Percentiles rank a stretch among this genome's conserved stretches.
Evolutionary conservation across 75 land plant species (phyloP).

Genomic region (Larix kaempferi): DNA sequence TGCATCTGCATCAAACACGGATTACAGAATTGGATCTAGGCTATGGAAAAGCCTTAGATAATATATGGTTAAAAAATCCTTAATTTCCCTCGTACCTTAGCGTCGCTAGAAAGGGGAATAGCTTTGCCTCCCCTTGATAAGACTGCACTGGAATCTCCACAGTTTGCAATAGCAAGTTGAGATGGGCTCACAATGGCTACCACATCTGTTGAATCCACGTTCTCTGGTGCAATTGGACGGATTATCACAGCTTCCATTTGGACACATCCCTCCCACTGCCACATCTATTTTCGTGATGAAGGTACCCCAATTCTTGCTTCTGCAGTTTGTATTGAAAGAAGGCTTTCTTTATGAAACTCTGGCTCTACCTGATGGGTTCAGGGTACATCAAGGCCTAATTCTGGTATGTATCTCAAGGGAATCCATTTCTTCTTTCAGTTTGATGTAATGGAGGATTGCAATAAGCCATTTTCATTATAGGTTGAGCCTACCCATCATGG

Average conservation of each 20-base stretch:
- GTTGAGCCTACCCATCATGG: too few species aligned
- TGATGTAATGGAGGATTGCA: too few species aligned
- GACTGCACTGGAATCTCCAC: slow-evolving; percentile 57
- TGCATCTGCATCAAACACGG: background rate
- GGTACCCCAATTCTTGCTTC: too few species aligned
- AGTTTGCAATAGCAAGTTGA: slow-evolving; percentile 37
- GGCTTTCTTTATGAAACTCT: too few species aligned
- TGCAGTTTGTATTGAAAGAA: too few species aligned
- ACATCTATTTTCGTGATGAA: slow-evolving; percentile 56
- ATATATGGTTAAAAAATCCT: background rate
- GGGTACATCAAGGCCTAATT: too few species aligned
- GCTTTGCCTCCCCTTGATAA: slow-evolving; percentile 46
- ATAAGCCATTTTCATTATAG: too few species aligned
- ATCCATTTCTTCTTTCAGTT: too few species aligned
- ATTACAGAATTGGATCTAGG: background rate
- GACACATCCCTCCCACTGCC: slow-evolving; percentile 47
- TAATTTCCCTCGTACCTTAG: slow-evolving; percentile 22
- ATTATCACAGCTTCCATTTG: slow-evolving; percentile 18
- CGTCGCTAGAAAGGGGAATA: slow-evolving; percentile 43
- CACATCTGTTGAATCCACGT: slow-evolving; percentile 46
- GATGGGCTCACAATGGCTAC: slow-evolving; percentile 37
- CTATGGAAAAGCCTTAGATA: background rate
- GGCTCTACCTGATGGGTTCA: too few species aligned
- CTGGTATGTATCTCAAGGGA: too few species aligned
- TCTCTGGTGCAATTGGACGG: slow-evolving; percentile 26